A percentile compares a stretch with the other conserved stretches of the same genome.
These are phyloP conservation scores for Polytrichum commune DNA, from an alignment of 225 moss, liverwort and hornwort species.

Conservation along the genomic window DNA sequence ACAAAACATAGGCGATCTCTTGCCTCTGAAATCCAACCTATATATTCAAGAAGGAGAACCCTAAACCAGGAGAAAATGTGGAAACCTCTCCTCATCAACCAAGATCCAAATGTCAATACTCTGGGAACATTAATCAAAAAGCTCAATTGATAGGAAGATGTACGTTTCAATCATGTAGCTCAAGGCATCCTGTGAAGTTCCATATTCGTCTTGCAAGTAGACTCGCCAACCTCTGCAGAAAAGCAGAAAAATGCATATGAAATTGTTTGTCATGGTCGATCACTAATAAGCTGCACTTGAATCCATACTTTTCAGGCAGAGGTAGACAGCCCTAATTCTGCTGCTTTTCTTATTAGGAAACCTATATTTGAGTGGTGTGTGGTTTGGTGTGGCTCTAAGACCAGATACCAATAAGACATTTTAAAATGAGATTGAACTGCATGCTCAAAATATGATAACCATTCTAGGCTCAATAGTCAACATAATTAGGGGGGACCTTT, in stretches of 20 bases:
- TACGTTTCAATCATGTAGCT: slow-evolving; percentile 89
- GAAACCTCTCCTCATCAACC: neutral
- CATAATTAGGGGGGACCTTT: no score
- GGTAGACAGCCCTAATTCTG: no score
- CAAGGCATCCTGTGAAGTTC: slow-evolving; percentile 83
- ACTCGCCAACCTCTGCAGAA: slow-evolving; percentile 88
- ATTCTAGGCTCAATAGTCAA: no score
- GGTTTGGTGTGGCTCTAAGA: no score
- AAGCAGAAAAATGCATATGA: neutral
- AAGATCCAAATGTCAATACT: neutral
- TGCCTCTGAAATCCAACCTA: neutral
- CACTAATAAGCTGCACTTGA: no score
- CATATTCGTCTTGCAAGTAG: slow-evolving; percentile 87
- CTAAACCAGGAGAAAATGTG: neutral
- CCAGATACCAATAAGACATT: no score
- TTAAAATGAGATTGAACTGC: no score
- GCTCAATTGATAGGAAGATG: slow-evolving; percentile 5
- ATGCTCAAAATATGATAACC: no score
- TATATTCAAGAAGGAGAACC: neutral
- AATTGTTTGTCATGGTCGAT: no score
- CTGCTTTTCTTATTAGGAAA: no score
- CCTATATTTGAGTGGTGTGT: no score
- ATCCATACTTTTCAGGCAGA: no score
- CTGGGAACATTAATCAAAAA: neutral
- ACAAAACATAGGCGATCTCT: neutral